Base-by-base conservation (phyloP, 345 rosid species). In the Linum lewisii region DNA sequence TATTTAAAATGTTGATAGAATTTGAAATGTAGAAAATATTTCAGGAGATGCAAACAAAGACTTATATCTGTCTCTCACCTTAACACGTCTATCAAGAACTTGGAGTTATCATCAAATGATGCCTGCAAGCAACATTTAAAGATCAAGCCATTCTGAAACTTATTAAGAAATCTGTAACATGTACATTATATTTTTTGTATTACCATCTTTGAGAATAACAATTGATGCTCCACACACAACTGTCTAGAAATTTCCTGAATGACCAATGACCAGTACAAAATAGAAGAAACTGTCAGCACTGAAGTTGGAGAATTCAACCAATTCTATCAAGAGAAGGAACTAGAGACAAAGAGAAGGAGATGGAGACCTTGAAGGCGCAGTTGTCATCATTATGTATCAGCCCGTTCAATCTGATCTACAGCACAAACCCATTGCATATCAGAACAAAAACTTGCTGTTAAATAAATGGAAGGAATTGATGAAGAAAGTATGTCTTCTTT, bases 321-420 rank as follows among this genome's bases (percentile, higher is more conserved):
- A 38, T 8, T 38, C 45, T 38, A 38, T 26, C 45, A 21, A 21
- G 13, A 36, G 51, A 24, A 63, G 26, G 34, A 57, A 37, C 22
- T 44, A 20, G 36, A 8, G 47, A 42, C 47, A 42, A 42, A 42
- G 47, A 42, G 47, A 14, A 42, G 13, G 16, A 42, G 47, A 42
- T 11, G 47, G 47, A 44, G 44, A 92, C 97, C 98, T 86, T 86
- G 36, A 93, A 62, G 36, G 94, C 99, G 67, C 82, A 78, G 66
- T 73, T 79, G 66, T 86, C 98, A 50, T 88, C 96, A 65, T 84
- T 67, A 59, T 88, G 98, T 74, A 92, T 61, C 64, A 92, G 84
- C 52, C 98, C 98, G 70, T 83, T 92, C 80, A 92, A 67, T 70
- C 72, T 86, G 64, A 92, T 81, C 98, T 92, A 89, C 78, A 79